Base-by-base conservation (phyloP, 1,284 basidiomycete species). In the Pascua sp. region DNA sequence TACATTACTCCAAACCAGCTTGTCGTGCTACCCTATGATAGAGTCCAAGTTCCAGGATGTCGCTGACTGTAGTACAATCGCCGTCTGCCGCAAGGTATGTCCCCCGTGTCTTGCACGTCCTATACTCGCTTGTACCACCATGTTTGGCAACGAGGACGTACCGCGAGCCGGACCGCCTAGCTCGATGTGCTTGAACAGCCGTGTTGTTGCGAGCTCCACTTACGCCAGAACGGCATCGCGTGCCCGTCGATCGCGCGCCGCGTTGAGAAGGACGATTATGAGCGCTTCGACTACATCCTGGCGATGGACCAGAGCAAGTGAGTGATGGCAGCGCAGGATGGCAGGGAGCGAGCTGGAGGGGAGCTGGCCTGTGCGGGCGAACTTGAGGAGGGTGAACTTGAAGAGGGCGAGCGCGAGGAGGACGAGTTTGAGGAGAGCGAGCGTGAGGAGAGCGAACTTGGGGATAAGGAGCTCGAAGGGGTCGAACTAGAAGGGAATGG, bases 271-370 rank as follows among this genome's bases (percentile, higher is more conserved):
- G 16, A 51, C 11, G 80, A 81, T 67, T 81, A 73, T 50, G 42
- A 52, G 49, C 59, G 62, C 10, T 80, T 80, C 59, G 71, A 80
- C 67, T 78, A 78, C 62, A 80, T 81, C 51, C 68, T 81, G 37
- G 80, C 80, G 3, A 80, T 80, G 79, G 79, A 76, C 57, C 55
- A 67, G 36, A 56, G 62, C 40, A 73, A 74, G 74, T 76, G 47
- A 50, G 74, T 60, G 9, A 8, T 32, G 24, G 7, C 24, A 32
- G 7, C 24, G 24, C 24, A 32, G n/a, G 11, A 11, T 13, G 12
- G 45, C 8, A 32, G 24, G 24, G 24, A 32, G 24, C 24, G 24
- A 32, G 24, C 7, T 32, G 24, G 24, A 7, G 4, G 24, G 7
- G 24, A 32, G 24, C 7, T 7, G 7, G 24, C 24, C 24, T 32